Percentiles rank a stretch among this genome's conserved stretches.
Conservation (phyloP, 2,329 filamentous ascomycete species). For the Rhynchosporium agropyri region DNA sequence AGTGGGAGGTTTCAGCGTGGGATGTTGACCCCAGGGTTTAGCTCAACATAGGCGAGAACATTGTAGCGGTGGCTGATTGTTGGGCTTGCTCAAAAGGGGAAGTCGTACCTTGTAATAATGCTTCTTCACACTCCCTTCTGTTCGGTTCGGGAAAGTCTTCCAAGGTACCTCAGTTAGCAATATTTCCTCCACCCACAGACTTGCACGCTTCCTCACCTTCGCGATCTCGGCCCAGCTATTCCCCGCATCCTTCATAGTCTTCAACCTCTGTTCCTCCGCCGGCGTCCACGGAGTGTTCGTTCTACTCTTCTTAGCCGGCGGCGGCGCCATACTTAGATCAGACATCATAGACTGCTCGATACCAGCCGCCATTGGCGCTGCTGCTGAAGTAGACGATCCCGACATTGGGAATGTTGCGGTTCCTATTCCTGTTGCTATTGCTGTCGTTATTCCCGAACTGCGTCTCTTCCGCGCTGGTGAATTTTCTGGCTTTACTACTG, state of each 20-base stretch:
- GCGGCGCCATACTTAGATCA: slow-evolving; percentile 48
- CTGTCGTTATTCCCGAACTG: slow-evolving; percentile 27
- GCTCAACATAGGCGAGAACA: no score
- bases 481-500: slow-evolving; percentile 32
- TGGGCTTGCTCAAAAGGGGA: not conserved
- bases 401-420: slow-evolving; percentile 35
- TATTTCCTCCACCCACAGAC: slow-evolving; percentile 33
- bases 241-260: slow-evolving; percentile 90
- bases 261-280: slow-evolving; percentile 87
- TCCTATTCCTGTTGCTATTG: slow-evolving; percentile 24
- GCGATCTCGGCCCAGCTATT: slow-evolving; percentile 98
- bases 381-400: slow-evolving; percentile 27
- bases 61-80: not conserved
- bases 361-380: slow-evolving; percentile 21
- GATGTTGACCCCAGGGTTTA: no score
- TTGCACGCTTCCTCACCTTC: slow-evolving; percentile 63
- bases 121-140: slow-evolving; percentile 98
- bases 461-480: slow-evolving; percentile 38
- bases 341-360: slow-evolving; percentile 35
- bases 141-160: slow-evolving; percentile 87
- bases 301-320: slow-evolving; percentile 83
- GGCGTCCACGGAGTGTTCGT: slow-evolving; percentile 99
- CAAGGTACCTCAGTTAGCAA: not conserved
- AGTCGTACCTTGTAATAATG: slow-evolving; percentile 91
- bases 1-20: not conserved